Conservation (phyloP, 768 basidiomycete genomes). For the Gelatoporia subvermispora region DNA sequence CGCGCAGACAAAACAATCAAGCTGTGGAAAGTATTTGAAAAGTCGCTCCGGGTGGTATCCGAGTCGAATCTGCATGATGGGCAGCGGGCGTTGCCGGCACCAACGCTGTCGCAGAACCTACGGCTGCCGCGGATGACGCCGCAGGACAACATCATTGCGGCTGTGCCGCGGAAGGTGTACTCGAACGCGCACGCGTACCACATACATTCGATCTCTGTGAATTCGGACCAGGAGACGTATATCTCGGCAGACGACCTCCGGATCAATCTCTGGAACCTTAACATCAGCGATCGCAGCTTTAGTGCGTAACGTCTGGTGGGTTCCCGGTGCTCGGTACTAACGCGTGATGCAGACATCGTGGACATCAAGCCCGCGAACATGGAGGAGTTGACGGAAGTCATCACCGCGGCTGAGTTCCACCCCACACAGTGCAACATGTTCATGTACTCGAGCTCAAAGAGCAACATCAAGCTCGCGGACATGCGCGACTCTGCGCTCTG, state of each 20-base stretch:
- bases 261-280: conserved; percentile 97
- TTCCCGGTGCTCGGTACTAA: not conserved
- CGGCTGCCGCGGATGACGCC: conserved; percentile 87
- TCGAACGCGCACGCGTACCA: conserved; percentile 99
- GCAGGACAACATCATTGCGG: conserved; percentile 98
- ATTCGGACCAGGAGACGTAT: conserved; percentile 99
- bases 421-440: conserved; percentile 96
- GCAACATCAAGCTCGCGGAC: conserved; percentile 98
- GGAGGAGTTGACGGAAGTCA: conserved; percentile 99
- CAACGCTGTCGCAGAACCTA: conserved; percentile 53
- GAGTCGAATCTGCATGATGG: conserved; percentile 93
- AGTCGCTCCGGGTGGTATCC: conserved; percentile 89
- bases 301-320: conserved; percentile 52
- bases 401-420: conserved; percentile 99
- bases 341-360: conserved; percentile 74
- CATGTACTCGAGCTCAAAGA: conserved; percentile 99
- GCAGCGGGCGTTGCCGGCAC: conserved; percentile 63
- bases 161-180: conserved; percentile 97
- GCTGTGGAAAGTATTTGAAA: conserved; percentile 99
- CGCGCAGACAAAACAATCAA: conserved; percentile 96
- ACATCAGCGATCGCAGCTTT: conserved; percentile 98
- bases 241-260: conserved; percentile 98
- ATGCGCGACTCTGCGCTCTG: conserved; percentile 98
- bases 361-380: conserved; percentile 99
- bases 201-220: conserved; percentile 99